Base-by-base conservation (phyloP, 768 basidiomycete species). In the Lactarius quietus region DNA sequence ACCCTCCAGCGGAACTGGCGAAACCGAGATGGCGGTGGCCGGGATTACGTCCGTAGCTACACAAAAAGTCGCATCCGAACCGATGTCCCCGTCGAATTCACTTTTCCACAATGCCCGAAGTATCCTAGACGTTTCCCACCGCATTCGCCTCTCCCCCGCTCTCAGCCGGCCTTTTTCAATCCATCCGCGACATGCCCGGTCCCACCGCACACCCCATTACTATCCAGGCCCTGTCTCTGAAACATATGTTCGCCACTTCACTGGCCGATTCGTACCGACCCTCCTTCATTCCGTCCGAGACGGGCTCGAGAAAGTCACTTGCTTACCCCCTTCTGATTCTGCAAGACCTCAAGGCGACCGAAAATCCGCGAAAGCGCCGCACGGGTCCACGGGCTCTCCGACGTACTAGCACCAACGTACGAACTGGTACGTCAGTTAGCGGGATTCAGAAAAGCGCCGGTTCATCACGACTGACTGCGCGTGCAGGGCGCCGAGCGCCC, bases 241-340 rank as follows among this genome's bases (percentile, higher is more conserved):
- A 88, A 68, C 85, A 87, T 76, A 74, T 92, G 20, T 73, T 91
- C 59, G 75, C 77, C 8, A 62, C 57, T 56, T 57, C 71, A 28
- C 59, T 65, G 38, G 80, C 78, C 72, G 77, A 78, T 53, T 78
- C 85, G 55, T 75, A 74, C 8, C 3, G 33, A 33, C 8, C 4
- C 33, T 33, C 8, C 33, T 8, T 3, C 33, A 3, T 33, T 33
- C 8, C 33, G 33, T 88, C 90, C 0, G 93, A 95, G 75, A 96
- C 93, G 0, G 94, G 95, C 18, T 93, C 92, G 0, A 94, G 93
- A 1, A 96, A 96, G 77, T 93, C 90, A 3, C 83, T 95, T 31
- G 94, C 95, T 1, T 96, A 95, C 74, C 83, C 95, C 51, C 81
- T 95, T 6, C 94, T 93, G 0, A 75, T 95, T 60, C 80, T 95